These are phyloP conservation scores for Pseudopediastrum boryanum DNA, from an alignment of 139 green algal species.

Conservation along the genomic window DNA sequence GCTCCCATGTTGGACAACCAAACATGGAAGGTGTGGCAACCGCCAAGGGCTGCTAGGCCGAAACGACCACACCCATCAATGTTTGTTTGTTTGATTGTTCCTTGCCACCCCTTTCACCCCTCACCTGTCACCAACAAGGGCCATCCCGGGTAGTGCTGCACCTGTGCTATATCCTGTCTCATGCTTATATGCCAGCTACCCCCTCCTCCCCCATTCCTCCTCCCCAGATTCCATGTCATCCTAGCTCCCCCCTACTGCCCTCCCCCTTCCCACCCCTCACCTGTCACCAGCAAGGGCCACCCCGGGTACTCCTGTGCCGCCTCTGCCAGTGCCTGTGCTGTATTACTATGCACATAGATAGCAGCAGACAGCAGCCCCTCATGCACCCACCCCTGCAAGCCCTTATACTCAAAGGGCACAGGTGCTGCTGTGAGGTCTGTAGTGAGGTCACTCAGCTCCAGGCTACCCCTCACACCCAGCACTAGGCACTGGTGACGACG, in stretches of 20 bases:
- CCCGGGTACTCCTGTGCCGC: constrained; percentile 37
- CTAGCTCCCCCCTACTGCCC: background rate
- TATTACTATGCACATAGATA: constrained; percentile 56
- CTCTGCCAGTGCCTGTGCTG: constrained; percentile 40
- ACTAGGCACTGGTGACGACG: constrained; percentile 18
- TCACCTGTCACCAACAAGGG: constrained; percentile 52
- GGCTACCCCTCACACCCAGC: constrained; percentile 7
- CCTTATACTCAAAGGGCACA: constrained; percentile 29
- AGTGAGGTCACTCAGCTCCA: constrained; percentile 47
- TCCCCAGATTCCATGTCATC: background rate
- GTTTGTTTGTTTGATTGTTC: too few relatives aligned
- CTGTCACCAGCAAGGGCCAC: constrained; percentile 60
- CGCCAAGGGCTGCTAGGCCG: too few relatives aligned
- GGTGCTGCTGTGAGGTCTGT: constrained; percentile 58
- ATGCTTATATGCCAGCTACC: background rate
- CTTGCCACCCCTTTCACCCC: too few relatives aligned
- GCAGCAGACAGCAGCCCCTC: constrained; percentile 60
- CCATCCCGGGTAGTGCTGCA: constrained; percentile 27
- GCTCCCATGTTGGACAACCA: constrained; percentile 48
- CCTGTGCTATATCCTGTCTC: background rate
- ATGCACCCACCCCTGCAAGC: constrained; percentile 46
- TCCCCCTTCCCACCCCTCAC: constrained; percentile 14
- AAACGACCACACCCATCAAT: too few relatives aligned
- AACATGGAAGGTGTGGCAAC: too few relatives aligned
- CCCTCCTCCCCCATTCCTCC: background rate